These are phyloP conservation scores for Metschnikowia cubensis DNA, from an alignment of 805 yeast species.

Conservation along the genomic window DNA sequence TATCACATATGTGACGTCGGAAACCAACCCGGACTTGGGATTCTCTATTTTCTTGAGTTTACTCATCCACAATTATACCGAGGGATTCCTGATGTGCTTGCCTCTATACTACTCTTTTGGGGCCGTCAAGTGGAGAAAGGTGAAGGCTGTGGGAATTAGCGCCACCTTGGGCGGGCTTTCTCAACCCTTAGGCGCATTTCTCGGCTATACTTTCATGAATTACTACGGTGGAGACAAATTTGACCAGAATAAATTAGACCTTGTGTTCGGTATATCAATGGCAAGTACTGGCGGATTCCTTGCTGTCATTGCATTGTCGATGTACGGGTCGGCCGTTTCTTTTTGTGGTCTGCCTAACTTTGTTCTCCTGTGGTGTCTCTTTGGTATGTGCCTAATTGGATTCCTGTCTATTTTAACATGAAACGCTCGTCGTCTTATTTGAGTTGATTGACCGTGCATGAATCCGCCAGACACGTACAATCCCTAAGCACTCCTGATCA, in stretches of 20 bases:
- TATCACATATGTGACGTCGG: constrained; percentile 77
- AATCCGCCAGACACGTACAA: not conserved
- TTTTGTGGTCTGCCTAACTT: constrained; percentile 60
- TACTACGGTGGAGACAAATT: constrained; percentile 26
- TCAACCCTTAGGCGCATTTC: constrained; percentile 84
- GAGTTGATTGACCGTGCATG: not conserved
- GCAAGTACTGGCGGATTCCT: constrained; percentile 81
- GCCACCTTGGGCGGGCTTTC: constrained; percentile 75
- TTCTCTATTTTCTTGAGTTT: constrained; percentile 78
- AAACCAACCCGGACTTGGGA: constrained; percentile 60
- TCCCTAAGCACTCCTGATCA: not conserved
- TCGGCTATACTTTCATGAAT: constrained; percentile 53
- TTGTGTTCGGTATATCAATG: constrained; percentile 58
- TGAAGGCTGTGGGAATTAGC: constrained; percentile 60
- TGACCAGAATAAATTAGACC: constrained; percentile 26
- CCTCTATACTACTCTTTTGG: constrained; percentile 77
- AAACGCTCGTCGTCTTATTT: not conserved
- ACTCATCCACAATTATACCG: constrained; percentile 86
- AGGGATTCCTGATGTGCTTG: constrained; percentile 90
- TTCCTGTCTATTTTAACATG: constrained; percentile 30
- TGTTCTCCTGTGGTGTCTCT: constrained; percentile 55
- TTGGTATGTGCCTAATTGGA: constrained; percentile 58
- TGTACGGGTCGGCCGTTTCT: constrained; percentile 78
- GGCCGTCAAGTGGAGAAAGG: constrained; percentile 34
- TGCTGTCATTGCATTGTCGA: constrained; percentile 74